Conservation (phyloP, 2,329 filamentous ascomycete genomes). For the Fusarium compactum region DNA sequence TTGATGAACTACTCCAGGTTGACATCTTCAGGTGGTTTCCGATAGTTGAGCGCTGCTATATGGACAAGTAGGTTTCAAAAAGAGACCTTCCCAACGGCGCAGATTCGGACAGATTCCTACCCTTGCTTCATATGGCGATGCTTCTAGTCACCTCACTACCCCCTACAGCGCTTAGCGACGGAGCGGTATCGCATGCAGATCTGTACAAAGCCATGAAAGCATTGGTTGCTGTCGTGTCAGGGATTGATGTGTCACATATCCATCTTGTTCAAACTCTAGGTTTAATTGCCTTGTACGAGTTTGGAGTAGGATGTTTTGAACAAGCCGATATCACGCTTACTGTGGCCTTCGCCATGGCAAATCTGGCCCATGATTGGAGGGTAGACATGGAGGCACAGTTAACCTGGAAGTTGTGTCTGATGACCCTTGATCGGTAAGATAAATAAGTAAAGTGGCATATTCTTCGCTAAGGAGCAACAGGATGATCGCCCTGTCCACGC, state of each 20-base stretch:
- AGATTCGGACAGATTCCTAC: neutral
- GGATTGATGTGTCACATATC: accelerated
- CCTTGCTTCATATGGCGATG: neutral
- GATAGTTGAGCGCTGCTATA: neutral
- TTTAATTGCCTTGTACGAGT: conserved; percentile 8
- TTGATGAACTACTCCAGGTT: neutral
- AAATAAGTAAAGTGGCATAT: accelerated
- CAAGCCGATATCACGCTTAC: neutral
- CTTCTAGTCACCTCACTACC: neutral
- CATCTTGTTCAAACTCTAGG: neutral
- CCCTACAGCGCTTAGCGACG: neutral
- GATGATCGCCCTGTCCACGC: neutral
- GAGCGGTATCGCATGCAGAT: neutral
- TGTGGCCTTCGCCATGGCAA: neutral
- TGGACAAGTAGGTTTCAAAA: neutral
- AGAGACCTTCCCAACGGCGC: no score
- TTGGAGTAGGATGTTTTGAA: neutral
- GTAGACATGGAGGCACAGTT: neutral
- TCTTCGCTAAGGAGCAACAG: neutral
- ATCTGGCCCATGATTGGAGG: neutral
- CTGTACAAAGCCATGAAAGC: neutral
- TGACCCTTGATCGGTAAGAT: neutral
- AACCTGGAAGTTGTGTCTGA: neutral
- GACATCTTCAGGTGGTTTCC: neutral
- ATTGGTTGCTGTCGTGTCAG: neutral